Conservation (phyloP, 192 early-diverging fungal species). For the Paraglomus brasilianum region DNA sequence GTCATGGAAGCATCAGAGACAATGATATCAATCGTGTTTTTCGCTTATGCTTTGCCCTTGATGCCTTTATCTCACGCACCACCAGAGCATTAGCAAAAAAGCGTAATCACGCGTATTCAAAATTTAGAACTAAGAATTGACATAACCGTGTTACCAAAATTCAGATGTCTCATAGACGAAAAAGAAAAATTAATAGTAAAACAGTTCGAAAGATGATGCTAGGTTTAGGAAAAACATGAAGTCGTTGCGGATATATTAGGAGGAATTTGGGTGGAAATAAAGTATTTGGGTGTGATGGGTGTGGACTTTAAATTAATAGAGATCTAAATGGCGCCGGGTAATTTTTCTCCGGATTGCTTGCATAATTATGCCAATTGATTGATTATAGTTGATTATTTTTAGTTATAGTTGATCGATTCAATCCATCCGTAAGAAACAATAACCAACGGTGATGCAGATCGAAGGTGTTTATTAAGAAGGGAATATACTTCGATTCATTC, state of each 20-base stretch:
- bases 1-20: conserved; percentile 1
- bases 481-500: too few relatives aligned
- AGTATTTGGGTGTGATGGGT: background rate
- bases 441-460: too few relatives aligned
- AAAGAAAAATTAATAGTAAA: conserved; percentile 8
- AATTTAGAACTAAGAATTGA: conserved; percentile 20
- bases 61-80: background rate
- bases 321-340: too few relatives aligned
- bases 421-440: too few relatives aligned
- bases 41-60: background rate
- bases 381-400: too few relatives aligned
- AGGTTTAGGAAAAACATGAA: conserved; percentile 22
- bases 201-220: conserved; percentile 15
- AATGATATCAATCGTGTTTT: conserved; percentile 28
- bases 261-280: conserved; percentile 1
- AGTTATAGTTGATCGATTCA: too few relatives aligned
- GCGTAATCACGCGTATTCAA: background rate
- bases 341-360: too few relatives aligned
- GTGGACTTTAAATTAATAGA: conserved; percentile 1
- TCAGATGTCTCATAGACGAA: conserved; percentile 9
- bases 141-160: conserved; percentile 21
- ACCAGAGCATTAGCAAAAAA: background rate
- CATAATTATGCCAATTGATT: too few relatives aligned
- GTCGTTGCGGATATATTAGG: conserved; percentile 4
- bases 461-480: too few relatives aligned